A percentile compares a stretch with the other conserved stretches of the same genome.
These are phyloP conservation scores for Nicotiana benthamiana DNA, from an alignment of 257 asterid genomes.

Conservation along the genomic window DNA sequence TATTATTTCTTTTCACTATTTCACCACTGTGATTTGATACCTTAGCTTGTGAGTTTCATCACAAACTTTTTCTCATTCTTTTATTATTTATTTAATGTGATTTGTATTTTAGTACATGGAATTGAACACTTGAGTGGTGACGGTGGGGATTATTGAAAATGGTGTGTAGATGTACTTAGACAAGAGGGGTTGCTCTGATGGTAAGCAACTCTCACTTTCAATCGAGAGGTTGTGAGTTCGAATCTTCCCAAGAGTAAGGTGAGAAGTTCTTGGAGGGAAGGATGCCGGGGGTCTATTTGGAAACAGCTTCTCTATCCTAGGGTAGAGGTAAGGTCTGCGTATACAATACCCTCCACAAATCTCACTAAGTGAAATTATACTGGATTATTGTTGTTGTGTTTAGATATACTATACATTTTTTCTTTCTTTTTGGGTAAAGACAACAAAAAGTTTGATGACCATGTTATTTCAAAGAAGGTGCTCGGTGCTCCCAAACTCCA, in stretches of 20 bases:
- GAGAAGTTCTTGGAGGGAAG: too few relatives aligned
- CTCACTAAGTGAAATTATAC: too few relatives aligned
- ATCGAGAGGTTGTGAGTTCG: too few relatives aligned
- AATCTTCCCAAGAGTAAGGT: too few relatives aligned
- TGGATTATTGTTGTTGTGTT: constrained; percentile 19
- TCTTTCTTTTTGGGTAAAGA: neutral
- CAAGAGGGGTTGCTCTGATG: too few relatives aligned
- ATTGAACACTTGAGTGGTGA: neutral
- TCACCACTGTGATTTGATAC: neutral
- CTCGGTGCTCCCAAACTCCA: neutral
- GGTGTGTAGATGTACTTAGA: constrained; percentile 18
- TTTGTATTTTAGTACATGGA: neutral
- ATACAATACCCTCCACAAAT: too few relatives aligned
- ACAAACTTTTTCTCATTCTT: neutral
- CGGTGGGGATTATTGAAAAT: neutral
- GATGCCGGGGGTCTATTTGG: too few relatives aligned
- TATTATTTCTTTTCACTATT: constrained; percentile 4
- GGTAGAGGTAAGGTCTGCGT: too few relatives aligned
- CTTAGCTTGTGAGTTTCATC: neutral
- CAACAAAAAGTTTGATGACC: neutral
- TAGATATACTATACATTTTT: neutral
- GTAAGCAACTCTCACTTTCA: too few relatives aligned
- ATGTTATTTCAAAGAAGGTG: constrained; percentile 9
- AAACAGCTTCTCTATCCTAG: too few relatives aligned
- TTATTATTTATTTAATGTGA: neutral